These are phyloP conservation scores for Pistacia integerrima DNA, from an alignment of 345 rosid genomes.

Conservation along the genomic window DNA sequence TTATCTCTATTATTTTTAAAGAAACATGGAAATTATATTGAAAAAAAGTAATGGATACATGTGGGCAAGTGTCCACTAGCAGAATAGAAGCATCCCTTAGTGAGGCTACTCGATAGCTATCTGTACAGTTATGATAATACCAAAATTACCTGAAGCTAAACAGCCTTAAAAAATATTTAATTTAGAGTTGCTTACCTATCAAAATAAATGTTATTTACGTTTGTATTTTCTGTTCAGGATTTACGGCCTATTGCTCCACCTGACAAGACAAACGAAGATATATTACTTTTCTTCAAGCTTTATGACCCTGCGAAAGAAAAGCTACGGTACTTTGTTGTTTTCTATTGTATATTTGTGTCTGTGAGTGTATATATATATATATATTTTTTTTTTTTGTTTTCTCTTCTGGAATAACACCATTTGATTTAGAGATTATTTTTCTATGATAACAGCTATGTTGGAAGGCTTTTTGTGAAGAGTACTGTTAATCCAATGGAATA, in stretches of 20 bases:
- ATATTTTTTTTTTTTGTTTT: not conserved
- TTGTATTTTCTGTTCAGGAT: conserved; percentile 42
- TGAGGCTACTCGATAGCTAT: too few species aligned
- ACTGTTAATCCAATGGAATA: conserved; percentile 55
- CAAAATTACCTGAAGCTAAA: too few species aligned
- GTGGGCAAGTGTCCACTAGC: not conserved
- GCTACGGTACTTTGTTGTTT: conserved; percentile 42
- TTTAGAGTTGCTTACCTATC: not conserved
- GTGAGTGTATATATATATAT: not conserved
- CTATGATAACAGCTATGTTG: conserved; percentile 47
- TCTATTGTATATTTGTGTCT: not conserved
- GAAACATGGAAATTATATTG: not conserved
- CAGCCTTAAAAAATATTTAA: too few species aligned
- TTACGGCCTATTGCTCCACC: conserved; percentile 54
- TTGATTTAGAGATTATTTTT: conserved; percentile 12
- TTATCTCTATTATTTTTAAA: too few species aligned
- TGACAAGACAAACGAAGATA: conserved; percentile 66
- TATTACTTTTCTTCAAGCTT: conserved; percentile 68
- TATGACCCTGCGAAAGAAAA: conserved; percentile 70
- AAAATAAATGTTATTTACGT: conserved; percentile 5
- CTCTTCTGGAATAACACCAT: not conserved
- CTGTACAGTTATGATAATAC: too few species aligned
- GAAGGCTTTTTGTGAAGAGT: conserved; percentile 69
- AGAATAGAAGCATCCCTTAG: too few species aligned
- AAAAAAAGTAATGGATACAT: not conserved